These are phyloP conservation scores for Mariannaea elegans DNA, from an alignment of 2,329 filamentous ascomycete species.

Conservation along the genomic window DNA sequence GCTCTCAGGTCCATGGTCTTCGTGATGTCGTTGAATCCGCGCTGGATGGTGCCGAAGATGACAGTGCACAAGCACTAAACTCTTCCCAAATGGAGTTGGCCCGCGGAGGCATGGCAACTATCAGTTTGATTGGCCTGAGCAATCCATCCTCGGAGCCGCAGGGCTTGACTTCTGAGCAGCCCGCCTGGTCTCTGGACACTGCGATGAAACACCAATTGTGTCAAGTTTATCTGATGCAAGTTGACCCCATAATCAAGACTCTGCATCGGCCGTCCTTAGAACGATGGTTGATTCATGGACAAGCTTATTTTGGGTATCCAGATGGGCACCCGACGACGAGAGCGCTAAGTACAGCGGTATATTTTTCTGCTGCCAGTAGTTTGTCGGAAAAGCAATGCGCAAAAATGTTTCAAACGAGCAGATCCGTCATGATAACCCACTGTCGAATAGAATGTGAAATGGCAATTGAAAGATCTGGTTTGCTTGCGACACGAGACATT, in stretches of 20 bases:
- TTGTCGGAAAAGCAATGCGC: conserved; percentile 38
- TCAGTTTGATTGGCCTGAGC: background rate
- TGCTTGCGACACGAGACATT: conserved; percentile 39
- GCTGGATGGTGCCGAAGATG: background rate
- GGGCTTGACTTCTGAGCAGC: too few species aligned
- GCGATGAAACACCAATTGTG: background rate
- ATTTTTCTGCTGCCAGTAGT: conserved; percentile 35
- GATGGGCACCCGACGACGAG: conserved; percentile 10
- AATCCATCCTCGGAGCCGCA: background rate
- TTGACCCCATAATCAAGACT: conserved; percentile 28
- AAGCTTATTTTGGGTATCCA: conserved; percentile 37
- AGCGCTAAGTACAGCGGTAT: conserved; percentile 33
- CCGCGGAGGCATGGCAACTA: background rate
- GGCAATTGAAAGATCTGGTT: conserved; percentile 31
- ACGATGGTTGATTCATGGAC: conserved; percentile 30
- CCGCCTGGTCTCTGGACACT: background rate
- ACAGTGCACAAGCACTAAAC: background rate
- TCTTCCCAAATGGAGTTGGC: background rate
- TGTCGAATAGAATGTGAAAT: conserved; percentile 18
- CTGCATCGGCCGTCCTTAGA: conserved; percentile 23
- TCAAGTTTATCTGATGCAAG: conserved; percentile 18
- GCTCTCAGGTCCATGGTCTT: background rate
- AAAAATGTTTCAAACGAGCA: conserved; percentile 22
- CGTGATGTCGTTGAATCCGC: conserved; percentile 10
- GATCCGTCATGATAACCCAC: conserved; percentile 20